Evolutionary conservation across 73 alveolate genomes (phyloP).

Genomic region (Blepharisma stoltei): DNA sequence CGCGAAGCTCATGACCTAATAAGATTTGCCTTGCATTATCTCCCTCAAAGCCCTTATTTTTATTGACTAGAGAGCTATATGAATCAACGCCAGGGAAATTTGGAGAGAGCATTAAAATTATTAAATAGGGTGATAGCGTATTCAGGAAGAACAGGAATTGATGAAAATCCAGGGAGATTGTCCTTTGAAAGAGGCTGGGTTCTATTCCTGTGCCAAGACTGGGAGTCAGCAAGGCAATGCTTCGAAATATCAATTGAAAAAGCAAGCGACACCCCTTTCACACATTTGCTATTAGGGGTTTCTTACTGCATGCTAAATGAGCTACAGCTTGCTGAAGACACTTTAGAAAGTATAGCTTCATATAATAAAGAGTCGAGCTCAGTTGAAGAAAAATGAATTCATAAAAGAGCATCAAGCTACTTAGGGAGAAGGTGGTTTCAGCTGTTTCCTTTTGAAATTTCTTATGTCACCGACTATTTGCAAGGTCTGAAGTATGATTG

Average conservation of each 20-base stretch:
- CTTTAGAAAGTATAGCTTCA: background rate
- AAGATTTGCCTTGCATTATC: conserved; percentile 26
- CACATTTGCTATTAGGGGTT: conserved; percentile 21
- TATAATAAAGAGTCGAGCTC: background rate
- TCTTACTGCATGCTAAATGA: conserved; percentile 33
- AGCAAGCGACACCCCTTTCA: conserved; percentile 26
- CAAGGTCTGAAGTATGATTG: conserved; percentile 18
- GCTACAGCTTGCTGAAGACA: background rate
- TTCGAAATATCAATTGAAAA: background rate
- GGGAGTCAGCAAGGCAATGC: conserved; percentile 1
- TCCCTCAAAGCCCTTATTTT: conserved; percentile 22
- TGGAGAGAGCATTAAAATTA: background rate
- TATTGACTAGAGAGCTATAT: conserved; percentile 30
- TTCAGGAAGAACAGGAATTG: background rate
- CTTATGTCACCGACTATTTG: conserved; percentile 31
- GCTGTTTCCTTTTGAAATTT: conserved; percentile 35
- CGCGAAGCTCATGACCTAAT: conserved; percentile 33
- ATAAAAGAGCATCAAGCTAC: conserved; percentile 18
- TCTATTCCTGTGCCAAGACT: conserved; percentile 16
- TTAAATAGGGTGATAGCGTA: conserved; percentile 6
- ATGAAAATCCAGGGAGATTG: conserved; percentile 22
- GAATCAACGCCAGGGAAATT: conserved; percentile 21
- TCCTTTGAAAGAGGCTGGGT: conserved; percentile 34
- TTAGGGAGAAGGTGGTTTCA: conserved; percentile 34
- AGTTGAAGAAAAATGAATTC: conserved; percentile 19